Evolutionary conservation across 2,329 filamentous ascomycete species (phyloP), one percentile per base, ranked within the genome.

Genomic region (Tolypocladium endophyticum): DNA sequence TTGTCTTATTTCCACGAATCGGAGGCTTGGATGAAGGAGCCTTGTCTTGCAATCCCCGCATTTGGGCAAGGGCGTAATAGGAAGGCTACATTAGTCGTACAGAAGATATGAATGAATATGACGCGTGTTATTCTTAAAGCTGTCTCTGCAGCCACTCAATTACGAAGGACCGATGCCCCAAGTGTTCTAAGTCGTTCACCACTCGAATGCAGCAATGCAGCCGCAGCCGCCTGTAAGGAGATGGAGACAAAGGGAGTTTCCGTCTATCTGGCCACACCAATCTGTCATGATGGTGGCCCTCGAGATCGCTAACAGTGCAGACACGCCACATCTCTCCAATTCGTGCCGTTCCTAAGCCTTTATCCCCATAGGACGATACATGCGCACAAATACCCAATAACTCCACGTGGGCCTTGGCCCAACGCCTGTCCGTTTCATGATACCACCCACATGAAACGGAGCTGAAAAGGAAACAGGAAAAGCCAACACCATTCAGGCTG

Each of bases 351-450:
- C 47, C 18, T 28, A n/a, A 33, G 20, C 18, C 47, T n/a, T 4
- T 16, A 9, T 30, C 18, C 25, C 25, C 25, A 7, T 16, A 11
- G 25, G 23, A 20, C 28, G 23, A 30, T 25, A 25, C 45, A 9
- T 9, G n/a, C 61, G 11, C 18, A 43, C 35, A 61, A 12, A 33
- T 59, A 63, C 61, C 57, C 62, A 50, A 55, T 53, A 63, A 63
- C 62, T 63, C 62, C 62, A 55, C 41, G 53, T 50, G 41, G 39
- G 57, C 35, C 38, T 47, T 45, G 58, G 28, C 20, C 50, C 30
- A 33, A 54, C 50, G 30, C 50, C 30, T 16, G 23, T 23, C 50
- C 50, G 30, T 16, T 35, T 54, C 50, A 33, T 3, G 20, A 35
- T 12, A 9, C 23, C 30, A 36, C 35, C 4, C 18, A 36, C 20